Conservation (phyloP, 163 green algal species). For the Chlorella variabilis region DNA sequence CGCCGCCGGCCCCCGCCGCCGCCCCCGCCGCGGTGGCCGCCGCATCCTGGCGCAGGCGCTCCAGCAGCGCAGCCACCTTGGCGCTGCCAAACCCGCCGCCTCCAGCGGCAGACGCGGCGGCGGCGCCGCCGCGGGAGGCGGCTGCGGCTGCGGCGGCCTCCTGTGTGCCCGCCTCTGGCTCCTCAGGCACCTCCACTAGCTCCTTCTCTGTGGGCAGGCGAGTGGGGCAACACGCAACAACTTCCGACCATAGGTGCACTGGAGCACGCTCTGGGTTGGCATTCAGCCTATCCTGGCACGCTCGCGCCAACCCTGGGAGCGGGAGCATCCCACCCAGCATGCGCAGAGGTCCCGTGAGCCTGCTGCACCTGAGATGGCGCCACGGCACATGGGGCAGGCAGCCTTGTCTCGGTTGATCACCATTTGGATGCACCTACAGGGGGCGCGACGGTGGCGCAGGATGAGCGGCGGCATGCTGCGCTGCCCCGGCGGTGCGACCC, state of each 20-base stretch:
- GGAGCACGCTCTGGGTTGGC: no score
- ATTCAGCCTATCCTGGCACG: no score
- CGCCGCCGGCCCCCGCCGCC: neutral
- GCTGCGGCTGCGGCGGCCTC: neutral
- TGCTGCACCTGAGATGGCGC: conserved; percentile 25
- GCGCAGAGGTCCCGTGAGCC: no score
- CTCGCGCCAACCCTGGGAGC: no score
- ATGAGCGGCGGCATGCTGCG: no score
- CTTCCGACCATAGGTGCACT: no score
- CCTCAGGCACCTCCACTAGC: conserved; percentile 47
- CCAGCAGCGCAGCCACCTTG: conserved; percentile 40
- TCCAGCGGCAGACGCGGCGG: neutral
- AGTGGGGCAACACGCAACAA: no score
- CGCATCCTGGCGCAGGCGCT: conserved; percentile 15
- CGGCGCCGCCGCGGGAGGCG: neutral
- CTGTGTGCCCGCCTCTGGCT: conserved; percentile 9
- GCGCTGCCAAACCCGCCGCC: neutral
- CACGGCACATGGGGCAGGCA: conserved; percentile 63
- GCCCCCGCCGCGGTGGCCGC: neutral
- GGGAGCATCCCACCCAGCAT: no score
- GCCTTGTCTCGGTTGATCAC: conserved; percentile 54
- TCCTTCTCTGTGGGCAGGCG: no score
- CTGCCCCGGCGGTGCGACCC: no score
- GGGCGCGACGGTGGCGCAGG: no score
- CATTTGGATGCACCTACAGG: conserved; percentile 65